These are phyloP conservation scores for Solanum arcanum DNA, from an alignment of 257 asterid genomes.

Conservation along the genomic window DNA sequence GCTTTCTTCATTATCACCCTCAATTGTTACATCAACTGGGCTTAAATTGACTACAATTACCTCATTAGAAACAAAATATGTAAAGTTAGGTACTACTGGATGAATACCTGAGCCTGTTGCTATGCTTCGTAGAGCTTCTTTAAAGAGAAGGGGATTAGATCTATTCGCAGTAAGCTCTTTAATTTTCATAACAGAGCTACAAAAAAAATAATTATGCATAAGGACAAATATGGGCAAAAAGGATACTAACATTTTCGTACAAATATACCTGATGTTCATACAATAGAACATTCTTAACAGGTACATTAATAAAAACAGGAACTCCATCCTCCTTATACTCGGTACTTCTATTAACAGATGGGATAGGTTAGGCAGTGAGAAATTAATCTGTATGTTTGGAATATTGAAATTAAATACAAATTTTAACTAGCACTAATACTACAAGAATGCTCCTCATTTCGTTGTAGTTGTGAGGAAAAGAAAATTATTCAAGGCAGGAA, in stretches of 20 bases:
- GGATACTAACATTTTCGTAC: conserved; percentile 3
- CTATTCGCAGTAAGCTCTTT: conserved; percentile 68
- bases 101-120: conserved; percentile 96
- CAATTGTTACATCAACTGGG: not conserved
- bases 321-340: conserved; percentile 79
- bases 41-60: conserved; percentile 21
- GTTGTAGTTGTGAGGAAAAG: not conserved
- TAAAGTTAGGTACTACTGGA: conserved; percentile 90
- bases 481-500: not conserved
- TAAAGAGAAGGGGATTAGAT: conserved; percentile 70
- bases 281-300: conserved; percentile 86
- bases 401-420: not conserved
- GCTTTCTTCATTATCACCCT: not conserved
- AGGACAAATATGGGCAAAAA: conserved; percentile 2
- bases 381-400: not conserved
- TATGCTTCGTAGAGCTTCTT: conserved; percentile 76
- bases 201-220: not conserved
- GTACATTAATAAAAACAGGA: conserved; percentile 72
- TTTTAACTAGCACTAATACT: not conserved
- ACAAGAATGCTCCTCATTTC: not conserved
- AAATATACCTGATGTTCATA: conserved; percentile 84
- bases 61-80: conserved; percentile 88
- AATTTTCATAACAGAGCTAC: conserved; percentile 92
- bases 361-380: conserved; percentile 41
- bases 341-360: conserved; percentile 56